Evolutionary conservation across 768 basidiomycete genomes (phyloP).

Genomic region (Psilocybe cubensis): DNA sequence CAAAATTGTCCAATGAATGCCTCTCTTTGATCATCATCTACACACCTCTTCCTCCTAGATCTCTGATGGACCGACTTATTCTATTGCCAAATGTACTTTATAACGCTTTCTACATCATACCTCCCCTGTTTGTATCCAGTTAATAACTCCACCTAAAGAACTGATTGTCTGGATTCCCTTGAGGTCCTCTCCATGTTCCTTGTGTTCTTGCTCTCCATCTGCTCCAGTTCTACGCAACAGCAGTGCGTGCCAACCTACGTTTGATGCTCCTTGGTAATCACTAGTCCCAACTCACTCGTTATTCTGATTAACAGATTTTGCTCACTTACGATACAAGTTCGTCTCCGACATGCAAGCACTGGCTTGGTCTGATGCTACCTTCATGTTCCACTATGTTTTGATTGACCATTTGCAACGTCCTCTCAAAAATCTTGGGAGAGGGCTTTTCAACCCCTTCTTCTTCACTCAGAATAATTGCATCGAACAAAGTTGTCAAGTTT

Average conservation of each 20-base stretch:
- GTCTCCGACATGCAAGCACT: conserved; percentile 78
- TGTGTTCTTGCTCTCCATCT: conserved; percentile 51
- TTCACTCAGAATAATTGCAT: conserved; percentile 70
- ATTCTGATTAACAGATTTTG: not conserved
- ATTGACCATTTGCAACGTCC: conserved; percentile 41
- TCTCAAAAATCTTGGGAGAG: conserved; percentile 55
- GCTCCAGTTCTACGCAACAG: conserved; percentile 54
- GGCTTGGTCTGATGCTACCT: conserved; percentile 32
- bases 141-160: conserved; percentile 26
- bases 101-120: not conserved
- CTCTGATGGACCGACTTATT: not conserved
- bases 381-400: conserved; percentile 15
- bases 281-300: conserved; percentile 36
- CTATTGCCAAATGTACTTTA: conserved; percentile 8
- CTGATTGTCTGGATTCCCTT: conserved; percentile 39
- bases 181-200: conserved; percentile 43
- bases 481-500: conserved; percentile 48
- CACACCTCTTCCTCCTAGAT: too few species aligned
- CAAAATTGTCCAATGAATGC: too few species aligned
- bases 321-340: conserved; percentile 61
- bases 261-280: conserved; percentile 65
- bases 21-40: too few species aligned
- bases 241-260: conserved; percentile 59
- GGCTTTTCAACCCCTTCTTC: conserved; percentile 76
- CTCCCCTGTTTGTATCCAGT: conserved; percentile 3